phyloP scores from a whole-genome alignment of 768 basidiomycete species.

The Russula sp. region DNA sequence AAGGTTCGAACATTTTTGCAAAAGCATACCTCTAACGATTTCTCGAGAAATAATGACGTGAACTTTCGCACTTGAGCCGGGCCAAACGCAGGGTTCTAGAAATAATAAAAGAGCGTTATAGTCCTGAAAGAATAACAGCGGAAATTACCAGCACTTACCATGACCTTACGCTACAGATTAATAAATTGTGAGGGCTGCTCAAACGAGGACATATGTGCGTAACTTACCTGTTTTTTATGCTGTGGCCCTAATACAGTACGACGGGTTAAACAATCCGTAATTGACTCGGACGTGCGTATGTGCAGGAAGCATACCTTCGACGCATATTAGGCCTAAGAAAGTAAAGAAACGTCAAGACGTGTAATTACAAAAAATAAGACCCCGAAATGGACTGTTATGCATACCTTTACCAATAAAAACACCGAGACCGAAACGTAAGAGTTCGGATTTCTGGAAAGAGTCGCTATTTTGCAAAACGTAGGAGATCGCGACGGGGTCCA shows the following conservation, averaged over 20 bases:
- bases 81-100: conserved; percentile 34
- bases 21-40: conserved; percentile 30
- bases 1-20: neutral
- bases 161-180: conserved; percentile 16
- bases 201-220: neutral
- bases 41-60: conserved; percentile 30
- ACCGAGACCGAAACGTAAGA: conserved; percentile 21
- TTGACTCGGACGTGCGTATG: neutral
- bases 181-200: neutral
- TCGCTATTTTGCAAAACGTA: conserved; percentile 38
- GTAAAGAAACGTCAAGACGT: neutral
- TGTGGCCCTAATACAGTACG: conserved; percentile 3
- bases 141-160: conserved; percentile 1
- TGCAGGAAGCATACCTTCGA: conserved; percentile 21
- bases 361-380: neutral
- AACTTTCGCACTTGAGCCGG: conserved; percentile 32
- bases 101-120: neutral
- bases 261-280: neutral
- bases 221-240: conserved; percentile 21
- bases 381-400: neutral
- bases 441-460: conserved; percentile 38
- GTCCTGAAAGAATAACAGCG: neutral
- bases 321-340: conserved; percentile 17
- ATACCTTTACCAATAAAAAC: conserved; percentile 25
- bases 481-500: conserved; percentile 39